Conservation (phyloP, 2,329 filamentous ascomycete genomes). For the Ceratocystis lukuohia region DNA sequence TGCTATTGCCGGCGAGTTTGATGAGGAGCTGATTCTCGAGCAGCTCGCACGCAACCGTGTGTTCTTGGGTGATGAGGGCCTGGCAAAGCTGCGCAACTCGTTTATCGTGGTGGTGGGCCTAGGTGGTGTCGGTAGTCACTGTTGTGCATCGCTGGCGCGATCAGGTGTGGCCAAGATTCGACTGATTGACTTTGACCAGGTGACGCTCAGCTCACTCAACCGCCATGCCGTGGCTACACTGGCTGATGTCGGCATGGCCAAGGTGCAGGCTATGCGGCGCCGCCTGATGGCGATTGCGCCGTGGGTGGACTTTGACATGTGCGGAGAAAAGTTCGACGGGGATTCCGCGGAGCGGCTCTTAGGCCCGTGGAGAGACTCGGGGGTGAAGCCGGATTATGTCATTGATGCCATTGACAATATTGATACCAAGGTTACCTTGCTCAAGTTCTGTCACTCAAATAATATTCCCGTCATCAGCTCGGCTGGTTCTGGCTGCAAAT, state of each 20-base stretch:
- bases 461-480: constrained; percentile 74
- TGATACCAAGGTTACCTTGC: constrained; percentile 80
- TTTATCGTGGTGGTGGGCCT: constrained; percentile 87
- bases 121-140: constrained; percentile 90
- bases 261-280: constrained; percentile 71
- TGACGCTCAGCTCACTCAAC: constrained; percentile 86
- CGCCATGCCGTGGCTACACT: constrained; percentile 91
- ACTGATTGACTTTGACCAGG: constrained; percentile 93
- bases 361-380: constrained; percentile 42
- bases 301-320: constrained; percentile 81
- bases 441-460: constrained; percentile 75
- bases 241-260: constrained; percentile 82
- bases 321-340: constrained; percentile 69
- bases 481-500: constrained; percentile 95
- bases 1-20: constrained; percentile 50
- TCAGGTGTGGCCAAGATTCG: constrained; percentile 81
- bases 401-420: constrained; percentile 98
- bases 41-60: constrained; percentile 87
- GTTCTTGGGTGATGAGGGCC: constrained; percentile 72
- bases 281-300: constrained; percentile 76
- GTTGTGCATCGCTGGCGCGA: constrained; percentile 68
- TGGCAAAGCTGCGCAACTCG: constrained; percentile 62
- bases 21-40: constrained; percentile 77
- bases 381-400: constrained; percentile 64
- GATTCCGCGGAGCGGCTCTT: constrained; percentile 53